Conservation (phyloP, 2,329 filamentous ascomycete species). For the Penicillium sp. region DNA sequence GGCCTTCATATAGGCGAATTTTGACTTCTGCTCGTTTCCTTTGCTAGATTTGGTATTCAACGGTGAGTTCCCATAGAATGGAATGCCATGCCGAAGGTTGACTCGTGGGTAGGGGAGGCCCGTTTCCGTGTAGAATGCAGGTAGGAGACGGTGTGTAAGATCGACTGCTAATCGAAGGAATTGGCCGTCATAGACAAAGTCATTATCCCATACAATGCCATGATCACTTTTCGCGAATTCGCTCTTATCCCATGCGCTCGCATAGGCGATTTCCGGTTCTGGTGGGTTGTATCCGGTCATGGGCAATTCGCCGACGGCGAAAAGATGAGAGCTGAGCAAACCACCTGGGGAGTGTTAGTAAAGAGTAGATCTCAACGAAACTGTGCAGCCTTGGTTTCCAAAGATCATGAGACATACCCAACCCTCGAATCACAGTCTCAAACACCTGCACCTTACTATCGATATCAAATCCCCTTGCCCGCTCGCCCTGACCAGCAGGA, state of each 20-base stretch:
- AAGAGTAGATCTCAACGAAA: neutral
- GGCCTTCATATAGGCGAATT: slow-evolving; percentile 20
- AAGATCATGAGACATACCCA: slow-evolving; percentile 39
- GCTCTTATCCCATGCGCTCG: slow-evolving; percentile 50
- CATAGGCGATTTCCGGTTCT: slow-evolving; percentile 44
- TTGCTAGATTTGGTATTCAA: slow-evolving; percentile 63
- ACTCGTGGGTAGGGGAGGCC: slow-evolving; percentile 94
- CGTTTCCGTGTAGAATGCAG: slow-evolving; percentile 89
- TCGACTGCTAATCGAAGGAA: slow-evolving; percentile 87
- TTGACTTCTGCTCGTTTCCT: slow-evolving; percentile 21
- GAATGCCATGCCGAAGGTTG: slow-evolving; percentile 87
- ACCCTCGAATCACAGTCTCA: slow-evolving; percentile 92
- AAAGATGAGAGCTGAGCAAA: slow-evolving; percentile 88
- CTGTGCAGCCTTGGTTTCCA: neutral
- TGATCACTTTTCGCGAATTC: slow-evolving; percentile 28
- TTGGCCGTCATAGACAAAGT: slow-evolving; percentile 86
- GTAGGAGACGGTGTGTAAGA: slow-evolving; percentile 80
- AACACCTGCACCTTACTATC: slow-evolving; percentile 99
- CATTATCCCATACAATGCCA: slow-evolving; percentile 73
- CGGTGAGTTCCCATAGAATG: slow-evolving; percentile 88
- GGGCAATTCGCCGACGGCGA: slow-evolving; percentile 87
- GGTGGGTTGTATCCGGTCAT: slow-evolving; percentile 75
- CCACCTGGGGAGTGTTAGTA: slow-evolving; percentile 62
- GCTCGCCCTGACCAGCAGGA: slow-evolving; percentile 70
- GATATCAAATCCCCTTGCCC: slow-evolving; percentile 84